A percentile compares a stretch with the other conserved stretches of the same genome.
Conservation (phyloP, 345 rosid genomes). For the Heritiera fomes region DNA sequence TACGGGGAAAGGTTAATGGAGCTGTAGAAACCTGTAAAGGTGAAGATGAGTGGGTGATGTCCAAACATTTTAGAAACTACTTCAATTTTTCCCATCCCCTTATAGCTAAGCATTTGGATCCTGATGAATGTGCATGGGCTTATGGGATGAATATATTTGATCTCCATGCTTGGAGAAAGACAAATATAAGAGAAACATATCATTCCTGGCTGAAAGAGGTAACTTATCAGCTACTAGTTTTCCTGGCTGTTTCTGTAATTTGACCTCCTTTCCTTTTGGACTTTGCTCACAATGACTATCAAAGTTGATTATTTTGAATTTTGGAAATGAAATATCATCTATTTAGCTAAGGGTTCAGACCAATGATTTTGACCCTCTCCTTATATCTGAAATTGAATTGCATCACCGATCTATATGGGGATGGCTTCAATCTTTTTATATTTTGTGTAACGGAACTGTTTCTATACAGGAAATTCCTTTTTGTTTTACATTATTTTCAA, state of each 20-base stretch:
- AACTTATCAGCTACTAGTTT: slow-evolving; percentile 21
- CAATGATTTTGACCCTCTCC: neutral
- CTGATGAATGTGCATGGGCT: slow-evolving; percentile 99
- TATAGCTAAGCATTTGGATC: slow-evolving; percentile 71
- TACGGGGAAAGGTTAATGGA: slow-evolving; percentile 90
- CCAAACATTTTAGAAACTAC: slow-evolving; percentile 90
- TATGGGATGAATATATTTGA: slow-evolving; percentile 99
- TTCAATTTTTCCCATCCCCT: slow-evolving; percentile 98
- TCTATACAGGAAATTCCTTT: neutral
- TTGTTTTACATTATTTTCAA: slow-evolving; percentile 6
- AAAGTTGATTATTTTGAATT: slow-evolving; percentile 14
- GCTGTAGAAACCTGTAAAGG: slow-evolving; percentile 98
- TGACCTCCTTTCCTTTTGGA: slow-evolving; percentile 4
- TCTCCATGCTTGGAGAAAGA: slow-evolving; percentile 84
- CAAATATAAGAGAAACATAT: slow-evolving; percentile 81
- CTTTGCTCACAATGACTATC: slow-evolving; percentile 10
- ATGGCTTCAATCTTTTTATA: neutral
- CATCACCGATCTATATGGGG: neutral
- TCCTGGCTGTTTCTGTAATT: neutral
- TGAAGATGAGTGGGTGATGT: slow-evolving; percentile 98
- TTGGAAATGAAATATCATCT: neutral
- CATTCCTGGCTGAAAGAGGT: slow-evolving; percentile 97
- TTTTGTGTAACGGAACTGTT: neutral
- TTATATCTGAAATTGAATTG: neutral
- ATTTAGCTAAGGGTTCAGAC: neutral